Evolutionary conservation across 2,329 filamentous ascomycete genomes (phyloP), one percentile per base, ranked within the genome.

Genomic region (Xylaria sp.): DNA sequence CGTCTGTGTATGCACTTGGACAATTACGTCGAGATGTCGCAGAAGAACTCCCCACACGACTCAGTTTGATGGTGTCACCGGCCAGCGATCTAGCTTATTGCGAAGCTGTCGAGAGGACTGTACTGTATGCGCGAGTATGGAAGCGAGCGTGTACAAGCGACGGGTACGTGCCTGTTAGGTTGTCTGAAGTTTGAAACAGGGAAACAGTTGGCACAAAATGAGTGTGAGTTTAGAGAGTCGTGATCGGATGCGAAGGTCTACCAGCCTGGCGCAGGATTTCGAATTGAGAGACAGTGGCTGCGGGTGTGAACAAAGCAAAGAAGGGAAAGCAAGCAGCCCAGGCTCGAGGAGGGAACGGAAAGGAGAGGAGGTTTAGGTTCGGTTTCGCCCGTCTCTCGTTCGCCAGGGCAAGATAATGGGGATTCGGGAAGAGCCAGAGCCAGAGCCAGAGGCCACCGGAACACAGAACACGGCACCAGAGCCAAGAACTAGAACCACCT

Each of bases 191-290:
- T 17, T 44, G 9, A 5, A 37, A 11, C 15, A n/a, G 17, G 19
- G 10, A 29, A 19, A 25, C n/a, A 23, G 52, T 9, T 54, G 13
- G 29, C 19, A 19, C 17, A 1, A 38, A 27, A 17, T 29, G 23
- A 56, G 35, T 7, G 61, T 57, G 40, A 2, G 40, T 29, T 17
- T 19, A 15, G 27, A 48, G 38, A 41, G 31, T 23, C 47, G 46
- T 31, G 47, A 52, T 53, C 23, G 53, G 43, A 51, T 31, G 54
- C 21, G 53, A 61, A 61, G 44, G 58, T 58, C 53, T 47, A 61
- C 60, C 31, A 61, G 61, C 57, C 57, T 49, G 58, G 48, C 58
- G 58, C 37, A 61, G 48, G 51, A 31, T 21, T 38, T 48, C 25
- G 15, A 3, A 37, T 47, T n/a, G 44, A 48, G 25, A 33, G 51